Percentiles rank a stretch among this genome's conserved stretches.
Conservation (phyloP, 805 yeast genomes). For the Zygosaccharomyces bisporus region DNA sequence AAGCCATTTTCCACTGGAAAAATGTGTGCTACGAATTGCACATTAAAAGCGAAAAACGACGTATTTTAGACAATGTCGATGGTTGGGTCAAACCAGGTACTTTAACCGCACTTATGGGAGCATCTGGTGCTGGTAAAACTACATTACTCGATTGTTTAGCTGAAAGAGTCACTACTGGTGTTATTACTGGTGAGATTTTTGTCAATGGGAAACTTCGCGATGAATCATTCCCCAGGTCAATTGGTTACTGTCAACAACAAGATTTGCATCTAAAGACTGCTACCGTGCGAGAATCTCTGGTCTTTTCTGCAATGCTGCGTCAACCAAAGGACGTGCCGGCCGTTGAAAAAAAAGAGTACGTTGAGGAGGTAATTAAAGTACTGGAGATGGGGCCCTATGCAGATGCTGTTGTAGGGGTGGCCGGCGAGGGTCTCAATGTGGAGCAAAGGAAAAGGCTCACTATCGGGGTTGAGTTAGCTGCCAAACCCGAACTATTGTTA, state of each 20-base stretch:
- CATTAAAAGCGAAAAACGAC: conserved; percentile 56
- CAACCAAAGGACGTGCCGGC: conserved; percentile 52
- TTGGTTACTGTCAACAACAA: conserved; percentile 76
- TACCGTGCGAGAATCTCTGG: conserved; percentile 69
- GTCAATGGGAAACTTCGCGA: conserved; percentile 62
- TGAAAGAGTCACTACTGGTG: conserved; percentile 66
- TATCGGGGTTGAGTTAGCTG: conserved; percentile 64
- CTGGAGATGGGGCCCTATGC: conserved; percentile 63
- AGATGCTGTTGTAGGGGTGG: conserved; percentile 70
- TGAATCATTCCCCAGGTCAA: conserved; percentile 55
- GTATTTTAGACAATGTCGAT: conserved; percentile 60
- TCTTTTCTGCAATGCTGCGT: conserved; percentile 63
- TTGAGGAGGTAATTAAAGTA: conserved; percentile 59
- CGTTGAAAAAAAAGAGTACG: conserved; percentile 60
- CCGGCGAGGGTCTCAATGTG: conserved; percentile 66
- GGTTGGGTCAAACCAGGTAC: conserved; percentile 87
- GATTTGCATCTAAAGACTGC: conserved; percentile 64
- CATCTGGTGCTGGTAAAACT: conserved; percentile 80
- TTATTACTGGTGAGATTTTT: conserved; percentile 62
- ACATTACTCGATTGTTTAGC: conserved; percentile 68
- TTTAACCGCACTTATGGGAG: conserved; percentile 73
- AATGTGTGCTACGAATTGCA: conserved; percentile 67
- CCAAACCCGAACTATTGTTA: conserved; percentile 56
- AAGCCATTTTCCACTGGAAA: conserved; percentile 71
- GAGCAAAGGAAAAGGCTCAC: conserved; percentile 61